A percentile compares a stretch with the other conserved stretches of the same genome.
These are phyloP conservation scores for Kazachstania taianensis DNA, from an alignment of 805 yeast genomes.

Conservation along the genomic window DNA sequence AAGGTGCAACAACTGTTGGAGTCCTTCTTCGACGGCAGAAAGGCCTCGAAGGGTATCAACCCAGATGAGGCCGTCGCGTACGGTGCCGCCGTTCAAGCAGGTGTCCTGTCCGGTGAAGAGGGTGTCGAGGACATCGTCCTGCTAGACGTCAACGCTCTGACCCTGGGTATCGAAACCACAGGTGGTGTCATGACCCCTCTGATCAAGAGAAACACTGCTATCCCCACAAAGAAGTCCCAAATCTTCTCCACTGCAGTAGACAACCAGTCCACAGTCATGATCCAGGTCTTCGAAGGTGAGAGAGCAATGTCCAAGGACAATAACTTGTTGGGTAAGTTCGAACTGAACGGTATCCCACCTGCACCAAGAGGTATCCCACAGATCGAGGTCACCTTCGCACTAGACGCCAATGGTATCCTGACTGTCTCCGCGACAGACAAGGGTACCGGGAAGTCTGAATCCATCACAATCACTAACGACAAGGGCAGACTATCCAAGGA, in stretches of 20 bases:
- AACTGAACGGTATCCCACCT: slow-evolving; percentile 93
- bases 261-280: slow-evolving; percentile 90
- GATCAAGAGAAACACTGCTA: slow-evolving; percentile 89
- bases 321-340: slow-evolving; percentile 93
- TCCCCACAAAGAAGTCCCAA: slow-evolving; percentile 92
- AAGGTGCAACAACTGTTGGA: slow-evolving; percentile 91
- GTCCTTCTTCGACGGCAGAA: slow-evolving; percentile 85
- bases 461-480: slow-evolving; percentile 86
- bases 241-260: slow-evolving; percentile 93
- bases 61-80: slow-evolving; percentile 99
- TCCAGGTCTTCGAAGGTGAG: slow-evolving; percentile 94
- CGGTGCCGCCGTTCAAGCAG: slow-evolving; percentile 99
- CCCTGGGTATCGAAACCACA: slow-evolving; percentile 92
- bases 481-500: slow-evolving; percentile 90
- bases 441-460: slow-evolving; percentile 88
- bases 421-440: slow-evolving; percentile 91
- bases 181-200: slow-evolving; percentile 97
- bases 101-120: slow-evolving; percentile 91
- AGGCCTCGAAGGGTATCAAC: slow-evolving; percentile 93
- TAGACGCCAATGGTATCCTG: slow-evolving; percentile 95
- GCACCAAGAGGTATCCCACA: slow-evolving; percentile 99
- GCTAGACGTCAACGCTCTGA: slow-evolving; percentile 88
- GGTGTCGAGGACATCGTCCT: slow-evolving; percentile 84
- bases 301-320: slow-evolving; percentile 91
- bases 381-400: slow-evolving; percentile 93